Conservation (phyloP, 2,329 filamentous ascomycete species). For the Xylariaceae sp. region DNA sequence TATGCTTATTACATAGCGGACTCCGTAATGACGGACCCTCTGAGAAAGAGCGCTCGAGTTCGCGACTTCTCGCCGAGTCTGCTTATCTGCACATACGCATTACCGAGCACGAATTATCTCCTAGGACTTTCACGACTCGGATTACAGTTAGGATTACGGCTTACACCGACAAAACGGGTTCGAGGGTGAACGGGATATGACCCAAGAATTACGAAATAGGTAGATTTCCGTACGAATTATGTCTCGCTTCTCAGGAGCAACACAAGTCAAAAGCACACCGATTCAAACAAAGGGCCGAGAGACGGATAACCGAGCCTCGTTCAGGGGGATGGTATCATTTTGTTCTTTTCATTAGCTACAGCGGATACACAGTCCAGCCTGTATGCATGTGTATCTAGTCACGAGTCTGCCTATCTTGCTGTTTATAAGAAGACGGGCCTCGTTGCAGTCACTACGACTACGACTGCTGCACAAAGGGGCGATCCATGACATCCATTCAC, state of each 20-base stretch:
- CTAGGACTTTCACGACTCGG: no score
- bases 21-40: no score
- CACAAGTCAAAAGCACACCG: background rate
- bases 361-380: conserved; percentile 9
- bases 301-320: background rate
- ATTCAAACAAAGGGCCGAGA: background rate
- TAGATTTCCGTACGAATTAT: no score
- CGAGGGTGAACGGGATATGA: no score
- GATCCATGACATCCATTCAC: conserved; percentile 18
- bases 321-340: conserved; percentile 14
- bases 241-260: no score
- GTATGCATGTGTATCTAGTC: background rate
- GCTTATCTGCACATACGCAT: background rate
- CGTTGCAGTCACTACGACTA: conserved; percentile 15
- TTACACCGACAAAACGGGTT: no score
- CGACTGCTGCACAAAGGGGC: conserved; percentile 14
- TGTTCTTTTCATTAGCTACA: conserved; percentile 17
- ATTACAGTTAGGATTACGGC: no score
- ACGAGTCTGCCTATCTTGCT: conserved; percentile 17
- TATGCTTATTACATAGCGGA: background rate
- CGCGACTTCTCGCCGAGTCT: no score
- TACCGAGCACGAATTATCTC: background rate
- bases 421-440: background rate
- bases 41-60: no score
- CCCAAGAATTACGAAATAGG: no score